A percentile compares a stretch with the other conserved stretches of the same genome.
phyloP scores from a whole-genome alignment of 2,329 filamentous ascomycete species.

The Xylariaceae sp. region DNA sequence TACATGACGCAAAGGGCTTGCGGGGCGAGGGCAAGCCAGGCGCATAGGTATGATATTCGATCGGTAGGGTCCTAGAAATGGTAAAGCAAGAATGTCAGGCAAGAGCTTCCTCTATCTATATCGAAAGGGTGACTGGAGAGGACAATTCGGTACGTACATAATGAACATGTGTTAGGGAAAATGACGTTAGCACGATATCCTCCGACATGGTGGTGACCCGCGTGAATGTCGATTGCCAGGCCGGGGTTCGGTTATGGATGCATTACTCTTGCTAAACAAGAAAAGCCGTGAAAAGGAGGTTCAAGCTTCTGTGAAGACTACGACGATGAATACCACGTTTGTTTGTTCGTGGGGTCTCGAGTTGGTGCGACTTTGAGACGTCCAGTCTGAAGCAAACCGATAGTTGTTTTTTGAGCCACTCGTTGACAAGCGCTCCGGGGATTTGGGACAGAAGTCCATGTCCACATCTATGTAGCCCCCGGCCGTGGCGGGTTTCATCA shows the following conservation, averaged over 20 bases:
- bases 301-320: neutral
- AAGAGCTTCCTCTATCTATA: neutral
- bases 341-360: neutral
- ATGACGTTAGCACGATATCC: slow-evolving; percentile 71
- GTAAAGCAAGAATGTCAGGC: slow-evolving; percentile 17
- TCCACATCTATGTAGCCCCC: too few relatives aligned
- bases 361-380: neutral
- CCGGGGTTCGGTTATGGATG: slow-evolving; percentile 17
- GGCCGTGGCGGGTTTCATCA: slow-evolving; percentile 1
- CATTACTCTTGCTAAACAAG: slow-evolving; percentile 19
- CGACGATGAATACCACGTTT: slow-evolving; percentile 7
- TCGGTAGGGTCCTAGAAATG: slow-evolving; percentile 78
- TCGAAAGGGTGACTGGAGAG: neutral
- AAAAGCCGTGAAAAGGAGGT: neutral
- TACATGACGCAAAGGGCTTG: slow-evolving; percentile 92
- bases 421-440: too few relatives aligned
- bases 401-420: neutral
- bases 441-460: too few relatives aligned
- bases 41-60: slow-evolving; percentile 83
- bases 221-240: slow-evolving; percentile 11
- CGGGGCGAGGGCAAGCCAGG: slow-evolving; percentile 91
- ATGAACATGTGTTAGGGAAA: slow-evolving; percentile 94
- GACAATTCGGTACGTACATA: slow-evolving; percentile 74
- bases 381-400: neutral
- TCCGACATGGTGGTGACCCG: slow-evolving; percentile 47